Base-by-base conservation (phyloP, 257 asterid species). In the Rubia yunnanensis region DNA sequence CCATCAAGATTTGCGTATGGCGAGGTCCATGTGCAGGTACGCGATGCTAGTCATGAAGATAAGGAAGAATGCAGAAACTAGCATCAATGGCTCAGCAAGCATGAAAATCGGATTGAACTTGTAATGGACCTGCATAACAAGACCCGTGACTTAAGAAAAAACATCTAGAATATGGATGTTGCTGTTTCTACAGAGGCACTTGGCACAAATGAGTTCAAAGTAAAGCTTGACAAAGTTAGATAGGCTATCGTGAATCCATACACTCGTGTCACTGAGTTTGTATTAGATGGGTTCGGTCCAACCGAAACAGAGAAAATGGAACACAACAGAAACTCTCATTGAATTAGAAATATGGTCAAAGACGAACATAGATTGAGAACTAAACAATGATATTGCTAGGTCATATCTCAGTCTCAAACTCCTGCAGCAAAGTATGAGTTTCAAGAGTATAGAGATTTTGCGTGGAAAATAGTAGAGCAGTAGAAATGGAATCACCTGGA, bases 81-180 rank as follows among this genome's bases (percentile, higher is more conserved):
- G 80, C 96, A 94, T 88, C 88, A 94, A 48, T 56, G 99, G 99
- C 77, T 94, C 99, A 0, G 98, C 99, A 34, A 94, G 95, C 99
- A 94, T 94, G 74, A 79, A 94, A 67, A 86, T 39, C 38, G 84
- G 89, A 73, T 81, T 83, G 96, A 94, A 94, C 74, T 79, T 81
- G 86, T 94, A 94, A 69, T 86, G 78, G 60, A 94, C 98, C 99
- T 94, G 97, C 86, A 85, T 32, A 58, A 35, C 36, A 73, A 60
- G 14, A 60, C 28, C 27, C 27, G 13, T 18, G 27, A 39, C 38
- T 36, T 65, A 28, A 63, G 34, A 13, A 22, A 62, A 26, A 63
- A 53, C 17, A 30, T 36, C 34, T 9, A 7, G 57, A 20, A 38
- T 5, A 70, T 35, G 56, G 23, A 11, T 26, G 30, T 44, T 60